These are phyloP conservation scores for Ogataea pignaliae DNA, from an alignment of 805 yeast species.

Conservation along the genomic window DNA sequence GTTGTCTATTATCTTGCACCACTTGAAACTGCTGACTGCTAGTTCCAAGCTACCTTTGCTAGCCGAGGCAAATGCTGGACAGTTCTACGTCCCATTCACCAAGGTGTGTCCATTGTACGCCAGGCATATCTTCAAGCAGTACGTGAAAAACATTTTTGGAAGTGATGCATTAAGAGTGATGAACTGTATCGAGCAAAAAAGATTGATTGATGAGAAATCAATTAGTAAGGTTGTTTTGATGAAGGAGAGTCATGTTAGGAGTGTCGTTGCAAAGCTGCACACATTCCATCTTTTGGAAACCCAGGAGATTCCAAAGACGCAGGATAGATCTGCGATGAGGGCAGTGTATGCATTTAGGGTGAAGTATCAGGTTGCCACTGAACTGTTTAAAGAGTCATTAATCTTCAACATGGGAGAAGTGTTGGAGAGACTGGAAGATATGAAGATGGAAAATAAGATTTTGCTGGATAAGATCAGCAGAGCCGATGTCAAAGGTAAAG, in stretches of 20 bases:
- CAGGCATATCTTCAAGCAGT: slow-evolving; percentile 48
- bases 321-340: slow-evolving; percentile 86
- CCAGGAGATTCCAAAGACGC: slow-evolving; percentile 91
- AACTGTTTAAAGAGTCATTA: slow-evolving; percentile 37
- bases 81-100: slow-evolving; percentile 59
- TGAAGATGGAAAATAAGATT: slow-evolving; percentile 58
- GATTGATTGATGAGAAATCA: slow-evolving; percentile 79
- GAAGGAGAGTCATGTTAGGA: slow-evolving; percentile 72
- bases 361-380: slow-evolving; percentile 35
- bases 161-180: slow-evolving; percentile 65
- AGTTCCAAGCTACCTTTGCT: slow-evolving; percentile 55
- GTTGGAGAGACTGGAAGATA: slow-evolving; percentile 43
- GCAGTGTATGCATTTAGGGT: slow-evolving; percentile 75
- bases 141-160: slow-evolving; percentile 60
- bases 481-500: slow-evolving; percentile 85
- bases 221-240: slow-evolving; percentile 71
- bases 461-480: slow-evolving; percentile 78
- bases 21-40: slow-evolving; percentile 60
- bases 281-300: slow-evolving; percentile 72
- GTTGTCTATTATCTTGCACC: slow-evolving; percentile 38
- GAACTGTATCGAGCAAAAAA: slow-evolving; percentile 67
- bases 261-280: slow-evolving; percentile 61
- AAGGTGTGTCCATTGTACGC: slow-evolving; percentile 43
- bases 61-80: slow-evolving; percentile 49
- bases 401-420: slow-evolving; percentile 50